Evolutionary conservation across 148 eudicot species (phyloP), one percentile per base, ranked within the genome.

Genomic region (Vaccinium myrtillus): DNA sequence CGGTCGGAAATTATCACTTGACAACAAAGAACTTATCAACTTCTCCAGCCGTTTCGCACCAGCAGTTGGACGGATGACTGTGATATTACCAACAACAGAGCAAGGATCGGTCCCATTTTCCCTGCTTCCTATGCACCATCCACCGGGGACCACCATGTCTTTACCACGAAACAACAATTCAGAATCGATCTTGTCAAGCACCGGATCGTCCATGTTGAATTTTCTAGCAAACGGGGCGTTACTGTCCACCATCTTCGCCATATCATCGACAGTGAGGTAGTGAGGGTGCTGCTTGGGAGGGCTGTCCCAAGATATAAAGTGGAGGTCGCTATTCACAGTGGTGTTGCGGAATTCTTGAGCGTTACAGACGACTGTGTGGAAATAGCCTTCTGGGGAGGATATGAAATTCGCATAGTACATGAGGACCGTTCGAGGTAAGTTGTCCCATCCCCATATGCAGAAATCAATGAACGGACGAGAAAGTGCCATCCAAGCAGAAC

Each of bases 401-500:
- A 91, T 36, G 81, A 89, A 91, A 82, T 91, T 91, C 51, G 93
- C 83, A 50, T 89, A 91, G 82, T 91, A 91, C 93, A 91, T 91
- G 43, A 90, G 91, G 78, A 91, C 90, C 6, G 90, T 90, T 80
- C 93, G 85, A 19, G 91, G 93, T 43, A 91, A 81, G 88, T 91
- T 91, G 87, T 91, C 91, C 91, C 90, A 91, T 43, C 93, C 93
- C 93, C 93, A 88, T 84, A 91, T 82, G 78, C 88, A 88, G 83
- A 85, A 91, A 63, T 91, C 90, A 12, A 91, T 51, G 54, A 91
- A 91, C 23, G 89, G 85, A 1, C 90, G 89, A 61, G 93, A 91
- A 19, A 91, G 91, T n/a, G 61, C 90, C 93, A 90, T 90, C 93
- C 93, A 91, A 49, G 93, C 93, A 84, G 93, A 91, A 53, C 93